phyloP scores from a whole-genome alignment of 2,329 filamentous ascomycete genomes.

The Aspergillus piperis region DNA sequence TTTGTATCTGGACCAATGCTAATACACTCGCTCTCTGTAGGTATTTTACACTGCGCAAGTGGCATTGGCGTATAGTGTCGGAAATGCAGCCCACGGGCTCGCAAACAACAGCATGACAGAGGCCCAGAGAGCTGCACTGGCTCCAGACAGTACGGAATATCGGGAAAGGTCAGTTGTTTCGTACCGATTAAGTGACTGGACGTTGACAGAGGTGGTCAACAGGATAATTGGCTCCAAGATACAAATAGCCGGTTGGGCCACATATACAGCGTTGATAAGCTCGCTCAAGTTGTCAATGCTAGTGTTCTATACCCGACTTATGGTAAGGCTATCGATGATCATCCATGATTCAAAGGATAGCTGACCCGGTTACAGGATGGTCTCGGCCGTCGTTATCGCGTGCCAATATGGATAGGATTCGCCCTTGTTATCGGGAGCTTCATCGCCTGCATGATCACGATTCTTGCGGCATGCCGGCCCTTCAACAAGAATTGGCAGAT shows the following conservation, averaged over 20 bases:
- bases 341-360: neutral
- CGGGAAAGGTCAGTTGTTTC: conserved; percentile 28
- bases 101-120: conserved; percentile 59
- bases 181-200: neutral
- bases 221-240: conserved; percentile 55
- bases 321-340: conserved; percentile 24
- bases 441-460: conserved; percentile 48
- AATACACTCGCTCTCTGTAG: conserved; percentile 29
- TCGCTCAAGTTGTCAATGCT: conserved; percentile 56
- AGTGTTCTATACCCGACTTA: conserved; percentile 56
- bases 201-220: neutral
- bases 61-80: conserved; percentile 49
- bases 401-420: conserved; percentile 53
- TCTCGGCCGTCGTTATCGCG: conserved; percentile 26
- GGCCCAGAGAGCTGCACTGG: conserved; percentile 47
- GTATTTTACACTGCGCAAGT: conserved; percentile 53
- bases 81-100: conserved; percentile 49
- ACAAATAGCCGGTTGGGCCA: conserved; percentile 54
- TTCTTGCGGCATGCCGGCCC: conserved; percentile 54
- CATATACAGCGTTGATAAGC: conserved; percentile 53
- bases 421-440: conserved; percentile 50
- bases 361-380: conserved; percentile 21
- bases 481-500: conserved; percentile 60
- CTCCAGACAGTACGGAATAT: conserved; percentile 46
- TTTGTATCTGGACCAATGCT: neutral